phyloP scores from a whole-genome alignment of 2,329 filamentous ascomycete species.

The Cercospora zeae-maydis region DNA sequence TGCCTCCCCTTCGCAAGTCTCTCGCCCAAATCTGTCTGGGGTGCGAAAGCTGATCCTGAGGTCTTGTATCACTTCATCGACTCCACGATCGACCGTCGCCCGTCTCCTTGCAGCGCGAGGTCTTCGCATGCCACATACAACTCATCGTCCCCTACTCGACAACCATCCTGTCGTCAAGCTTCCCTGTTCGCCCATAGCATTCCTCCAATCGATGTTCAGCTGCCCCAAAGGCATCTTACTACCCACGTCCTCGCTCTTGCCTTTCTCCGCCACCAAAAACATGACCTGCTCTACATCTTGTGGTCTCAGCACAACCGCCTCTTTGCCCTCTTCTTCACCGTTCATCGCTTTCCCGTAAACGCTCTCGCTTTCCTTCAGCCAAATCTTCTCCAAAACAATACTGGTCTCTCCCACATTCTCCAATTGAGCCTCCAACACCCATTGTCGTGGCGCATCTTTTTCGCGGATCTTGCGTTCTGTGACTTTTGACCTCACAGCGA shows the following conservation, averaged over 20 bases:
- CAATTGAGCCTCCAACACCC: slow-evolving; percentile 87
- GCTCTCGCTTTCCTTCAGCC: slow-evolving; percentile 31
- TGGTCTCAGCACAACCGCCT: slow-evolving; percentile 52
- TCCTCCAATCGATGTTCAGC: slow-evolving; percentile 81
- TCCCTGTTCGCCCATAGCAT: slow-evolving; percentile 83
- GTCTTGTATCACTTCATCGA: neutral
- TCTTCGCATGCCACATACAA: neutral
- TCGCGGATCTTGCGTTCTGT: slow-evolving; percentile 51
- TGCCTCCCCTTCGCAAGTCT: neutral
- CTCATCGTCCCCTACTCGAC: slow-evolving; percentile 28
- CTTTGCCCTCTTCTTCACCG: slow-evolving; percentile 31
- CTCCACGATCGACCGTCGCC: neutral
- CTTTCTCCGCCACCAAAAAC: slow-evolving; percentile 50
- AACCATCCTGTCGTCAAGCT: slow-evolving; percentile 80
- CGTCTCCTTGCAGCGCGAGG: neutral
- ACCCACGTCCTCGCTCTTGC: slow-evolving; percentile 42
- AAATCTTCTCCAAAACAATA: slow-evolving; percentile 67
- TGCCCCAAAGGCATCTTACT: slow-evolving; percentile 68
- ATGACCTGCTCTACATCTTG: slow-evolving; percentile 63
- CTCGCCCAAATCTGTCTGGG: neutral
- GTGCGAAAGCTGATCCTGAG: neutral
- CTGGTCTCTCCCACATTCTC: slow-evolving; percentile 88
- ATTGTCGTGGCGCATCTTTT: slow-evolving; percentile 47
- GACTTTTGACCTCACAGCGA: slow-evolving; percentile 88
- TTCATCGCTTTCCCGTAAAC: slow-evolving; percentile 27